Conservation (phyloP, 2,329 filamentous ascomycete species). For the Chaetomium globosum region DNA sequence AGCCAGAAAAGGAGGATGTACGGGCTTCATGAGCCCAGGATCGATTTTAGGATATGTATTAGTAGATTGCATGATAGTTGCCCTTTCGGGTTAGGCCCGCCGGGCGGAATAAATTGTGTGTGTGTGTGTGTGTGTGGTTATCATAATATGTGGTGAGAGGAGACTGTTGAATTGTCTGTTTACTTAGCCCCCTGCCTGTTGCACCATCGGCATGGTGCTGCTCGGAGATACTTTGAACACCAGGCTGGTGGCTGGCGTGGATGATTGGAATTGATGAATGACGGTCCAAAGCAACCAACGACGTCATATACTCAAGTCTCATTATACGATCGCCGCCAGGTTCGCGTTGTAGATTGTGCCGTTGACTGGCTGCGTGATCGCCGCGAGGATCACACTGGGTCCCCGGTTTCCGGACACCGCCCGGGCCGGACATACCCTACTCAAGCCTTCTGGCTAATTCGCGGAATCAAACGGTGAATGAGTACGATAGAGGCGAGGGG, state of each 20-base stretch:
- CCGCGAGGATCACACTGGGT: constrained; percentile 5
- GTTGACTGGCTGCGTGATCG: not conserved
- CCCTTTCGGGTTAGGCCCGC: too few species aligned
- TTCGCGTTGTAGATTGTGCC: not conserved
- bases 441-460: not conserved
- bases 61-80: too few species aligned
- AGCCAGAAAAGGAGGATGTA: too few species aligned
- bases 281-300: not conserved
- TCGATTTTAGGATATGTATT: too few species aligned
- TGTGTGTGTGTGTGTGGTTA: too few species aligned
- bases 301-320: not conserved
- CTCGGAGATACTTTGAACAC: not conserved
- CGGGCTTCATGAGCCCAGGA: too few species aligned
- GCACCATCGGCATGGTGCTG: not conserved
- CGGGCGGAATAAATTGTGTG: too few species aligned
- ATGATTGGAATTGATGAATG: not conserved
- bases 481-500: not conserved
- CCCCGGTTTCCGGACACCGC: constrained; percentile 6
- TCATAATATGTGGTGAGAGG: not conserved
- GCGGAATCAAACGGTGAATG: not conserved
- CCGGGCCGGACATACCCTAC: not conserved
- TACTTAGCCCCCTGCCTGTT: not conserved
- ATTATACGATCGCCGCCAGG: not conserved
- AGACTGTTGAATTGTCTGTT: not conserved
- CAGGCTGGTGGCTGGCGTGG: not conserved